These are phyloP conservation scores for Rehmannia glutinosa DNA, from an alignment of 257 asterid genomes.

Conservation along the genomic window DNA sequence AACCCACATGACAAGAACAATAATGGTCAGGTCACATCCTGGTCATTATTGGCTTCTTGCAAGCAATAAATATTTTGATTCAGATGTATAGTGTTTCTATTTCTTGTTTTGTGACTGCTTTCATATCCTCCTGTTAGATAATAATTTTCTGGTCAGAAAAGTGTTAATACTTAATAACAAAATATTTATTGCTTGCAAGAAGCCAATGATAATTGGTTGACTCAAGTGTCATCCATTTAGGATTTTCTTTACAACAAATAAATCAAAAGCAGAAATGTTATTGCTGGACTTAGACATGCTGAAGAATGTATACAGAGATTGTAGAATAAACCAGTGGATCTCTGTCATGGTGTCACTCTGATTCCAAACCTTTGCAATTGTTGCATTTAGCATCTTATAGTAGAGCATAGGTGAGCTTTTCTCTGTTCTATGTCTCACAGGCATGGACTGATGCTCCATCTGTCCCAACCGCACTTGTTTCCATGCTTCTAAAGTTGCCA, in stretches of 20 bases:
- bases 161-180: background rate
- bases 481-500: slow-evolving; percentile 77
- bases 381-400: background rate
- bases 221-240: background rate
- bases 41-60: too few relatives aligned
- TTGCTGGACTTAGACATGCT: background rate
- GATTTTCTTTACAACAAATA: background rate
- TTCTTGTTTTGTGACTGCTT: background rate
- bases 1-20: background rate
- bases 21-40: background rate
- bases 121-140: background rate
- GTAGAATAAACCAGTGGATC: background rate
- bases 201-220: background rate
- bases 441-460: slow-evolving; percentile 66
- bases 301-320: background rate
- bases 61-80: background rate
- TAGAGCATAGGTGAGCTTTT: background rate
- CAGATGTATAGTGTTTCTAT: background rate
- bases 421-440: slow-evolving; percentile 25
- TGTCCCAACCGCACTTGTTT: slow-evolving; percentile 70
- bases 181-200: background rate
- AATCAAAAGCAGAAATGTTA: background rate
- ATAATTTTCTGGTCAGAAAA: background rate
- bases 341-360: background rate
- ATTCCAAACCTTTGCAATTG: background rate